Evolutionary conservation across 306 rosid genomes (phyloP), one percentile per base, ranked within the genome.

Genomic region (Acacia melanoxylon): DNA sequence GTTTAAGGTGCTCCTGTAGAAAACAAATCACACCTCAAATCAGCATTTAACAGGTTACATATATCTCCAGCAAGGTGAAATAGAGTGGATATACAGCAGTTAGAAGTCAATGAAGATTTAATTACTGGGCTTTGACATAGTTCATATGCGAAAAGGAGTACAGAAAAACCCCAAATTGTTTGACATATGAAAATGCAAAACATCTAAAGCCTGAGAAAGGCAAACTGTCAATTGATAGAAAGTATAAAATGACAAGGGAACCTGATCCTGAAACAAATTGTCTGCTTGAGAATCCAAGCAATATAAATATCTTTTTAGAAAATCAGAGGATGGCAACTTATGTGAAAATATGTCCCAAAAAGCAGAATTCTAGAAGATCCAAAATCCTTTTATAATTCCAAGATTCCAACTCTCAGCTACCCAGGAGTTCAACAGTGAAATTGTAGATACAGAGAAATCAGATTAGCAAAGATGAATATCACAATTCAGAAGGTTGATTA

Each of bases 1-100:
- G 94, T 85, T 96, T 93, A 29, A 92, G 72, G 86, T 89, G 99
- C 82, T 96, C 99, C 99, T 96, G 93, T 78, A 86, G 58, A 56
- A 62, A 75, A 76, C 42, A 77, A 78, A 83, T 45, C 82, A 87
- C 54, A 82, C 52, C 27, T 56, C 29, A 22, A 46, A 85, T 74
- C 84, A 80, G 72, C 75, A 33, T 63, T 46, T 63, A 48, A 72
- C 45, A 85, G 66, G 71, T 70, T 42, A 67, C 52, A 78, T 42
- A 78, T 73, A 56, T 75, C 76, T 77, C 68, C 72, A 72, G 74
- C 66, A 62, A 75, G 14, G 52, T 76, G 71, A 72, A 73, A 63
- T 59, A 82, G 77, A 77, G 58, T 12, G 56, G 73, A 75, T 17
- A 29, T 67, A 8, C 62, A 63, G 44, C 3, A 71, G 67, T 75